phyloP scores from a whole-genome alignment of 345 rosid genomes.

The Bruguiera parviflora region DNA sequence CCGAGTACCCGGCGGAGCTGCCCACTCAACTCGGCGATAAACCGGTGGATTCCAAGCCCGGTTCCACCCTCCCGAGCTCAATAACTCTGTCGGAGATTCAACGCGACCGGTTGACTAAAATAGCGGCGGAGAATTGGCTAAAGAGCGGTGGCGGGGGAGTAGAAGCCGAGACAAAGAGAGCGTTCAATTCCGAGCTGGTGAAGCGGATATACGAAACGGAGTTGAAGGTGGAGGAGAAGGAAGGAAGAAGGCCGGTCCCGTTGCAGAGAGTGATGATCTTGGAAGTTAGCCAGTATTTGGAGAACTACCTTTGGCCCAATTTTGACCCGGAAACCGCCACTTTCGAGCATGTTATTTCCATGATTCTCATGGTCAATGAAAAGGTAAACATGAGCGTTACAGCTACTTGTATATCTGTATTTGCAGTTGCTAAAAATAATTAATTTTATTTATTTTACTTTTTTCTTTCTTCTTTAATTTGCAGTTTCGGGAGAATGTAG shows the following conservation, averaged over 20 bases:
- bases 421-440: neutral
- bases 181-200: conserved; percentile 73
- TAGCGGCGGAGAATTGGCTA: conserved; percentile 81
- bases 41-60: conserved; percentile 56
- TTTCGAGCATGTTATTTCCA: conserved; percentile 94
- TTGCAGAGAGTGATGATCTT: conserved; percentile 91
- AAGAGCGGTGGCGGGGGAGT: conserved; percentile 33
- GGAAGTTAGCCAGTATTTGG: conserved; percentile 96
- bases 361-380: conserved; percentile 96
- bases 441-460: neutral
- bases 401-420: neutral
- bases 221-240: conserved; percentile 52
- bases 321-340: conserved; percentile 70
- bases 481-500: conserved; percentile 97
- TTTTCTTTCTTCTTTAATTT: conserved; percentile 11
- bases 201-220: conserved; percentile 78
- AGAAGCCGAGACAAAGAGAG: conserved; percentile 38
- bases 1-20: conserved; percentile 87
- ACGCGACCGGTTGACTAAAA: conserved; percentile 75
- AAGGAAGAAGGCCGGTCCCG: conserved; percentile 82
- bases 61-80: conserved; percentile 64
- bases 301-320: conserved; percentile 93
- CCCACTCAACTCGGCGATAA: conserved; percentile 42
- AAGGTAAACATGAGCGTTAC: conserved; percentile 41
- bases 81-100: conserved; percentile 89